Conservation (phyloP, 2,329 filamentous ascomycete genomes). For the Sodiomyces alkalinus region DNA sequence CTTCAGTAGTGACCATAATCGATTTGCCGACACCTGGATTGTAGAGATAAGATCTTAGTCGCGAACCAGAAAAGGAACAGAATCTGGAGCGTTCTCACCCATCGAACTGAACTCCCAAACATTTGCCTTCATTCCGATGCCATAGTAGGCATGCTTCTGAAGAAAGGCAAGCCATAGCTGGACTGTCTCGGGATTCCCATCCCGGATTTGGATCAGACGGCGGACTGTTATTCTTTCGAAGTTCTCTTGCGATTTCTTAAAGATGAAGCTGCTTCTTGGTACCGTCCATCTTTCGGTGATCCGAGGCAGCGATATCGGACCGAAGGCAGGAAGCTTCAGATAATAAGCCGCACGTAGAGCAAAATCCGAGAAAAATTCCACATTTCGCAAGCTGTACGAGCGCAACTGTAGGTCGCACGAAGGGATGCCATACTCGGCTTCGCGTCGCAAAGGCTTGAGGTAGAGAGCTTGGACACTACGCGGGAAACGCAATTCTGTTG, state of each 20-base stretch:
- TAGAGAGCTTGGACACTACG: conserved; percentile 75
- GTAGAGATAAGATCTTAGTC: neutral
- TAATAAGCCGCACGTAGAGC: conserved; percentile 91
- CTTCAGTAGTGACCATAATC: conserved; percentile 32
- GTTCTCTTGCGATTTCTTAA: conserved; percentile 97
- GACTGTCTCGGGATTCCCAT: conserved; percentile 78
- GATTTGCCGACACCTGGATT: conserved; percentile 34
- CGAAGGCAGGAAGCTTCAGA: conserved; percentile 69
- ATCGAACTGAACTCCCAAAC: conserved; percentile 75
- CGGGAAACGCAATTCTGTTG: conserved; percentile 32
- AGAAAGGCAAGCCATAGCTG: conserved; percentile 87
- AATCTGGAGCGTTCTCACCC: conserved; percentile 20
- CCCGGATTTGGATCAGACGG: conserved; percentile 79
- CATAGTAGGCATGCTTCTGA: conserved; percentile 82
- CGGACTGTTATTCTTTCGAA: conserved; percentile 84
- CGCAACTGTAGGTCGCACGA: conserved; percentile 85
- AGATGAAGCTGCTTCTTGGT: conserved; percentile 74
- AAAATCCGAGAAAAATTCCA: conserved; percentile 92
- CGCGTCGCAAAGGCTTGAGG: conserved; percentile 65
- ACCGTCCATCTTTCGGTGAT: conserved; percentile 93
- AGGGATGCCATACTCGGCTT: conserved; percentile 61
- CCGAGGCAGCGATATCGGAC: conserved; percentile 72
- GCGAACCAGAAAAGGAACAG: conserved; percentile 2
- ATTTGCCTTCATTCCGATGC: conserved; percentile 98
- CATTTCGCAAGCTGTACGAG: conserved; percentile 76